Base-by-base conservation (phyloP, 495 filamentous ascomycete species). In the Penicillium cataractarum region DNA sequence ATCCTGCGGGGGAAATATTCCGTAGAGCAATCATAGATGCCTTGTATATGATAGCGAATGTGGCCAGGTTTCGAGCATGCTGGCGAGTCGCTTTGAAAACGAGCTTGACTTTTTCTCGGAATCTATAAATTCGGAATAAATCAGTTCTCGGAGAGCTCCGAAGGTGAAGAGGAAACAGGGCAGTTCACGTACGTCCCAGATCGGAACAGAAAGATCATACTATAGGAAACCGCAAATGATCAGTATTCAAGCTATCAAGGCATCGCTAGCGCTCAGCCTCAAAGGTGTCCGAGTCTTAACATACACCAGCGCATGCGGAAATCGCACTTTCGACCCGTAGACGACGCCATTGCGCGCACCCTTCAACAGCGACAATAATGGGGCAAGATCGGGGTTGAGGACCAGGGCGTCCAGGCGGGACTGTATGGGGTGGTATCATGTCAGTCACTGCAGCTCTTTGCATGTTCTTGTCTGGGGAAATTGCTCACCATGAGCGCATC, bases 291-390 rank as follows among this genome's bases (percentile, higher is more conserved):
- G 37, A 51, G 44, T 46, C 27, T n/a, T 13, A 53, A 77, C 78
- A 40, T 86, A 93, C 89, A 99, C 95, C 61, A 99, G 85, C 55
- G 95, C 95, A 80, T 99, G 95, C 68, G 95, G 95, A 82, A 98
- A 97, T 65, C 95, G 93, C 74, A 99, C 92, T 86, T 98, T 99
- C 67, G 93, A 87, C 29, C 95, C 95, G 79, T 98, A 99, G 61
- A 97, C 92, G 64, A 92, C 87, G 74, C 95, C 95, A 89, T 98
- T 99, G 75, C 95, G 93, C 52, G 93, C 87, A 63, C 84, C 91
- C 81, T 99, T 99, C 69, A 94, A 61, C 65, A 99, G 81, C 27
- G 90, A 83, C 29, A 99, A 85, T 55, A 92, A 69, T 66, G 92
- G 91, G 59, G 92, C 89, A 75, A 97, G 89, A 62, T 86, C 79